Percentiles rank a stretch among this genome's conserved stretches.
These are phyloP conservation scores for Papiliotrema terrestris DNA, from an alignment of 1,284 basidiomycete genomes.

Conservation along the genomic window DNA sequence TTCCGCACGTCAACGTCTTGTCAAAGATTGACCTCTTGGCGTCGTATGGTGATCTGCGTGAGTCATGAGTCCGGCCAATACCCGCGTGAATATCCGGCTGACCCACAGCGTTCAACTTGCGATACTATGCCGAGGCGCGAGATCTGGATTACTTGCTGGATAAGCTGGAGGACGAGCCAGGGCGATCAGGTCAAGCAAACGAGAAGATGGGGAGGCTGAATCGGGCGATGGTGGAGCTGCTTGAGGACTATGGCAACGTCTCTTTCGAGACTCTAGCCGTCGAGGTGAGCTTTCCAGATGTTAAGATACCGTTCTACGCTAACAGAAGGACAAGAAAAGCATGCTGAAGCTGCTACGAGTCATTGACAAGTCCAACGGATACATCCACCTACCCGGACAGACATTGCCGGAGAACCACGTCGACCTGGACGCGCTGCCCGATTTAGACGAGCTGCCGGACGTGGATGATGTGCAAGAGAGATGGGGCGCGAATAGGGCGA, in stretches of 20 bases:
- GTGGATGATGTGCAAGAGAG: conserved; percentile 80
- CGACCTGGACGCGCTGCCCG: conserved; percentile 32
- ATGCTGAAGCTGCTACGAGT: conserved; percentile 80
- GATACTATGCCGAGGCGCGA: conserved; percentile 97
- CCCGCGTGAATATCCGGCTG: background rate
- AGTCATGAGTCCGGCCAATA: conserved; percentile 17
- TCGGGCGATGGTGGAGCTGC: conserved; percentile 80
- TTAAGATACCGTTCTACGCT: background rate
- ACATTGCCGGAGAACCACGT: conserved; percentile 59
- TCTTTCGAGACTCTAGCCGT: conserved; percentile 96
- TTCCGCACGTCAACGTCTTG: conserved; percentile 95
- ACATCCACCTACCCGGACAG: conserved; percentile 65
- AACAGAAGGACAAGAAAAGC: conserved; percentile 73
- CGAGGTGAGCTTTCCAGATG: conserved; percentile 58
- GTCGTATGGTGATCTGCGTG: conserved; percentile 84
- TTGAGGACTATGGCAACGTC: conserved; percentile 93
- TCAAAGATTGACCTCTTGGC: conserved; percentile 90
- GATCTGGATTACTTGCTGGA: conserved; percentile 87
- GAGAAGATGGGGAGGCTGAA: conserved; percentile 75
- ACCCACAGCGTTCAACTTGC: conserved; percentile 82
- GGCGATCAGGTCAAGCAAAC: conserved; percentile 55
- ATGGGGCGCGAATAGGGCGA: conserved; percentile 74
- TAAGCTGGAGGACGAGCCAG: conserved; percentile 57
- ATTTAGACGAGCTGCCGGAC: conserved; percentile 55
- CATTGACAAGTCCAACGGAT: conserved; percentile 86